Conservation (phyloP, 73 alveolate species). For the Symbiodinium natans region DNA sequence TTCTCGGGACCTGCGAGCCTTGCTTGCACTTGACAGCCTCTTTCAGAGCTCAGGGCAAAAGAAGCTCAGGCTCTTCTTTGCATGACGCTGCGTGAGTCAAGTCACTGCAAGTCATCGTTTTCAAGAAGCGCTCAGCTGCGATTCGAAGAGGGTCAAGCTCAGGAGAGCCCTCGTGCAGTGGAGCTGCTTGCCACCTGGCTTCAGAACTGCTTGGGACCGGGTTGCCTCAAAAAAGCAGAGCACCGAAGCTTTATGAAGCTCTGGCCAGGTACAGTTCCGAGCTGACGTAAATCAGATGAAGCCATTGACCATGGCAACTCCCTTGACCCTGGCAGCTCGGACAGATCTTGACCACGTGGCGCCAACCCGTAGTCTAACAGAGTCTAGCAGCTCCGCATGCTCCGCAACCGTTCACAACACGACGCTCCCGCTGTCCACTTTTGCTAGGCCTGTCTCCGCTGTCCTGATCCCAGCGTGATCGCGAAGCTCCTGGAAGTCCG, state of each 20-base stretch:
- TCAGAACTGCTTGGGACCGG: too few species aligned
- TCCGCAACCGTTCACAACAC: too few species aligned
- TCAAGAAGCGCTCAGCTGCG: too few species aligned
- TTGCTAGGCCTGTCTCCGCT: constrained; percentile 2
- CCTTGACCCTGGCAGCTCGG: neutral
- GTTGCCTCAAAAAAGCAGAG: too few species aligned
- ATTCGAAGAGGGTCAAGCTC: neutral
- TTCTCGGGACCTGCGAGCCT: constrained; percentile 54
- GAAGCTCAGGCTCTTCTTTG: too few species aligned
- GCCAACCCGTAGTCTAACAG: too few species aligned
- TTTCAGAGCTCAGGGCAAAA: neutral
- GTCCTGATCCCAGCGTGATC: constrained; percentile 21
- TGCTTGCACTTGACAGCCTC: neutral
- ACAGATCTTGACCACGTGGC: neutral
- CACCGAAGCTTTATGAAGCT: too few species aligned
- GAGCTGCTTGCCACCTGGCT: neutral
- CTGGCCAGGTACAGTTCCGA: neutral
- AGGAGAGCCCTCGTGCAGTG: neutral
- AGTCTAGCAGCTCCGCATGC: too few species aligned
- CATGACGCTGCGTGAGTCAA: too few species aligned
- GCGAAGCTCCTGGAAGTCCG: constrained; percentile 12
- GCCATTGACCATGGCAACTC: neutral
- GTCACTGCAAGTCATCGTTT: too few species aligned
- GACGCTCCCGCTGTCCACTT: too few species aligned
- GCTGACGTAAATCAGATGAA: neutral